Evolutionary conservation across 2,329 filamentous ascomycete genomes (phyloP).

Genomic region (Ilyonectria sp.): DNA sequence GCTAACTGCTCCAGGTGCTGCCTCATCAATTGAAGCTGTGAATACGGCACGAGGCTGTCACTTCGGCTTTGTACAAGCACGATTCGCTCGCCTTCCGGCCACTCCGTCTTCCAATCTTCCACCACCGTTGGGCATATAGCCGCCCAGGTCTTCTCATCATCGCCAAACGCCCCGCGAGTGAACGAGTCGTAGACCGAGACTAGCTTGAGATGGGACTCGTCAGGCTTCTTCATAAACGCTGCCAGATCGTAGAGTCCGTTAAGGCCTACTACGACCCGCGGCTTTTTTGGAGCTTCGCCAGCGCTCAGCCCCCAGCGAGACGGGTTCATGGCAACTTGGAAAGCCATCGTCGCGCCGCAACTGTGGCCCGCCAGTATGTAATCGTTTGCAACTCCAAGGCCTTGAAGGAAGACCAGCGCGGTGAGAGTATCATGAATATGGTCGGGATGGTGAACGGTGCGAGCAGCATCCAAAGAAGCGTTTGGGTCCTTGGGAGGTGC

Average conservation of each 20-base stretch:
- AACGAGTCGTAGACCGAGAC: slow-evolving; percentile 1
- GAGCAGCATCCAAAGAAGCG: neutral
- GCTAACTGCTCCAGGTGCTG: too few species aligned
- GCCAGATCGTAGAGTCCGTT: slow-evolving; percentile 7
- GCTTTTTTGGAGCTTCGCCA: neutral
- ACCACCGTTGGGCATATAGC: slow-evolving; percentile 7
- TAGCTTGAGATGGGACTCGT: slow-evolving; percentile 8
- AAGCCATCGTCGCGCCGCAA: slow-evolving; percentile 17
- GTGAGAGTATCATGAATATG: neutral
- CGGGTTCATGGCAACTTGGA: slow-evolving; percentile 9
- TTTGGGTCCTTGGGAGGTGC: neutral
- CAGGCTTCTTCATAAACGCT: slow-evolving; percentile 1
- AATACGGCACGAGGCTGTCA: slow-evolving; percentile 13
- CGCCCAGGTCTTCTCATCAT: slow-evolving; percentile 5
- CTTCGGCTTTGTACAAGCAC: slow-evolving; percentile 1
- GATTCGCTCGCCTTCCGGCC: slow-evolving; percentile 9
- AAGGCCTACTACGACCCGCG: neutral
- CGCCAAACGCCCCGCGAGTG: slow-evolving; percentile 8
- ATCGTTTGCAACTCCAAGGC: neutral
- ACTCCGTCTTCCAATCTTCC: slow-evolving; percentile 4
- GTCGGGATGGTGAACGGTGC: neutral
- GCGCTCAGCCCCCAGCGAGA: neutral
- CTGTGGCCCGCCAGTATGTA: slow-evolving; percentile 10
- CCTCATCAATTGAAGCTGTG: neutral
- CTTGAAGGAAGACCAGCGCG: neutral